Percentiles rank a stretch among this genome's conserved stretches.
Conservation (phyloP, 805 yeast genomes). For the Lachancea thermotolerans region DNA sequence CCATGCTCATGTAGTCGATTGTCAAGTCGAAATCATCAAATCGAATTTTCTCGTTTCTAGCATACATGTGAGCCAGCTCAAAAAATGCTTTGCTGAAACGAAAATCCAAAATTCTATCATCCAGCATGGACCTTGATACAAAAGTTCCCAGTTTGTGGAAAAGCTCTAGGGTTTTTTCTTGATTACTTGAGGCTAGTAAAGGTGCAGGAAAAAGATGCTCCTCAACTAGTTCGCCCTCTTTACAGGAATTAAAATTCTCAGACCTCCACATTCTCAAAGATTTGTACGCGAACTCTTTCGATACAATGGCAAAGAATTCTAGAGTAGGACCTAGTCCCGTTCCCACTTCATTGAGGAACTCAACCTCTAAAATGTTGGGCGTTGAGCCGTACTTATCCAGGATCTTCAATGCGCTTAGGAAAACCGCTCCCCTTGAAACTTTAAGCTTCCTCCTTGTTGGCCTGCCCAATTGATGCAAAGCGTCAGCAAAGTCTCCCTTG, state of each 20-base stretch:
- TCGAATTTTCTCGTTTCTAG: slow-evolving; percentile 6
- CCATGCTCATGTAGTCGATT: slow-evolving; percentile 36
- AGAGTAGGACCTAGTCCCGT: slow-evolving; percentile 94
- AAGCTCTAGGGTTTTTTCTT: slow-evolving; percentile 39
- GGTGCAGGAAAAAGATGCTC: slow-evolving; percentile 76
- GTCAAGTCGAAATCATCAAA: slow-evolving; percentile 9
- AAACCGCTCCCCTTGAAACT: slow-evolving; percentile 58
- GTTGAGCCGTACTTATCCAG: slow-evolving; percentile 67
- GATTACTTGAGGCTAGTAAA: slow-evolving; percentile 30
- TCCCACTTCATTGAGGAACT: slow-evolving; percentile 87
- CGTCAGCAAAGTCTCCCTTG: slow-evolving; percentile 25
- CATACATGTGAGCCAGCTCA: slow-evolving; percentile 39
- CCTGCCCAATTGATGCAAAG: slow-evolving; percentile 53
- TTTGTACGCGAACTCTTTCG: slow-evolving; percentile 60
- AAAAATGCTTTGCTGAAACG: slow-evolving; percentile 68
- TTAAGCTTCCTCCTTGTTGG: slow-evolving; percentile 75
- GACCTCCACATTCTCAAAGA: slow-evolving; percentile 65
- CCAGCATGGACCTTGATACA: slow-evolving; percentile 79
- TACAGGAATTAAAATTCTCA: slow-evolving; percentile 27
- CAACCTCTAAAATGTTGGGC: slow-evolving; percentile 81
- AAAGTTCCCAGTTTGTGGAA: slow-evolving; percentile 74
- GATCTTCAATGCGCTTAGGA: slow-evolving; percentile 74
- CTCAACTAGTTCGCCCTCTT: slow-evolving; percentile 31
- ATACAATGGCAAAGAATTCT: slow-evolving; percentile 81
- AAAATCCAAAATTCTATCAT: slow-evolving; percentile 82